Evolutionary conservation across 805 yeast genomes (phyloP).

Genomic region (Wickerhamomyces ciferrii): DNA sequence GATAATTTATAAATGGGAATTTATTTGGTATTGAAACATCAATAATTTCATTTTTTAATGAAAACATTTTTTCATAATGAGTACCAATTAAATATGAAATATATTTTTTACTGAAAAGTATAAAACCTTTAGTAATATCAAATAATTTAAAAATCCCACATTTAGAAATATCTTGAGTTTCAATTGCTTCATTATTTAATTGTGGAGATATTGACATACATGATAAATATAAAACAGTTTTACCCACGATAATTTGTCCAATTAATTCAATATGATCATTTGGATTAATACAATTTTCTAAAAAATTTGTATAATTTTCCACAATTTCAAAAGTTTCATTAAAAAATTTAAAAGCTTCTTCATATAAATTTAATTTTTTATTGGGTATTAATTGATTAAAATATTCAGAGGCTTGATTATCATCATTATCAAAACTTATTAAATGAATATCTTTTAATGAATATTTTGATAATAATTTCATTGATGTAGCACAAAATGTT

Average conservation of each 20-base stretch:
- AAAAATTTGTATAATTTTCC: neutral
- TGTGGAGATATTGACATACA: neutral
- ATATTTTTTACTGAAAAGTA: neutral
- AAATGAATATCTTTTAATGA: neutral
- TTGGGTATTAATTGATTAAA: neutral
- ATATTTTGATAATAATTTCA: neutral
- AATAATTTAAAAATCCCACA: neutral
- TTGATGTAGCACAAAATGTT: neutral
- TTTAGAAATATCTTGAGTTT: neutral
- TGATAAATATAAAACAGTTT: neutral
- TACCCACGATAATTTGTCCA: neutral
- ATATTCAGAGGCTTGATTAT: neutral
- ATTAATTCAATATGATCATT: neutral
- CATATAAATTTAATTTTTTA: neutral
- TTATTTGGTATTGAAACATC: neutral
- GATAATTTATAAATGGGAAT: neutral
- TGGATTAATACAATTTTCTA: neutral
- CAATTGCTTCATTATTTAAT: neutral
- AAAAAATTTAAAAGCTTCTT: neutral
- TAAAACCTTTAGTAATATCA: neutral
- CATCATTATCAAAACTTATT: neutral
- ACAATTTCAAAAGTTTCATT: neutral
- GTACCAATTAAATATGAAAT: neutral
- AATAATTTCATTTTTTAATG: neutral
- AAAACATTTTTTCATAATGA: neutral